These are phyloP conservation scores for Limnomonas spitsbergensis DNA, from an alignment of 139 green algal genomes.

Conservation along the genomic window DNA sequence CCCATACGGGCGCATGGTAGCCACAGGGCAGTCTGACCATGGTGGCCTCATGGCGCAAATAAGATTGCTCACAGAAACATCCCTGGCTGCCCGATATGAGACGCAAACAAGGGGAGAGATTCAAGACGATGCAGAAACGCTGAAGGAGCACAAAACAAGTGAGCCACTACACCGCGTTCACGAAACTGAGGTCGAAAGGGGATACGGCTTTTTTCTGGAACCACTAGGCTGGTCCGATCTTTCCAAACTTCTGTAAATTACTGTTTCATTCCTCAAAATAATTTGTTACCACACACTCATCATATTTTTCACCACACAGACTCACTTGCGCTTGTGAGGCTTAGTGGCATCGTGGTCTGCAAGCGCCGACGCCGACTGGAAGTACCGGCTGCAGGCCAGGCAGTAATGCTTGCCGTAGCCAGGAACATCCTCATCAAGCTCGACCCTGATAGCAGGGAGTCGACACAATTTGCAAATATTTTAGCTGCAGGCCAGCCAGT, in stretches of 20 bases:
- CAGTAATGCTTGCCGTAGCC: slow-evolving; percentile 67
- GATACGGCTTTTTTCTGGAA: too few species aligned
- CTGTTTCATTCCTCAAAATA: not conserved
- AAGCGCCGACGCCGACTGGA: slow-evolving; percentile 54
- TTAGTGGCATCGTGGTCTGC: slow-evolving; percentile 62
- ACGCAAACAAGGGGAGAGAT: too few species aligned
- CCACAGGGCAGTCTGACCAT: too few species aligned
- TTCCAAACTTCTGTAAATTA: not conserved
- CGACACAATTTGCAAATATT: not conserved
- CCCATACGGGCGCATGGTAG: too few species aligned
- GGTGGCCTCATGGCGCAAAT: too few species aligned
- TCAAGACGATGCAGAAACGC: too few species aligned
- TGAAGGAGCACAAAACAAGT: not conserved
- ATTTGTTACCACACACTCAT: not conserved
- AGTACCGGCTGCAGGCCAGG: slow-evolving; percentile 59
- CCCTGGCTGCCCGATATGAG: too few species aligned
- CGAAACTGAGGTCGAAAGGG: too few species aligned
- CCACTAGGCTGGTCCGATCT: too few species aligned
- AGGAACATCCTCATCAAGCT: slow-evolving; percentile 77
- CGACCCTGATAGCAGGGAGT: slow-evolving; percentile 37
- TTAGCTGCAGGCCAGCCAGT: not conserved
- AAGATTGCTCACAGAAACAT: too few species aligned
- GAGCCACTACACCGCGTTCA: not conserved
- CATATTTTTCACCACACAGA: not conserved
- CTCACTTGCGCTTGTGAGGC: slow-evolving; percentile 63